Base-by-base conservation (phyloP, 1,139 yeast species). In the Blastobotrys petasosporus region DNA sequence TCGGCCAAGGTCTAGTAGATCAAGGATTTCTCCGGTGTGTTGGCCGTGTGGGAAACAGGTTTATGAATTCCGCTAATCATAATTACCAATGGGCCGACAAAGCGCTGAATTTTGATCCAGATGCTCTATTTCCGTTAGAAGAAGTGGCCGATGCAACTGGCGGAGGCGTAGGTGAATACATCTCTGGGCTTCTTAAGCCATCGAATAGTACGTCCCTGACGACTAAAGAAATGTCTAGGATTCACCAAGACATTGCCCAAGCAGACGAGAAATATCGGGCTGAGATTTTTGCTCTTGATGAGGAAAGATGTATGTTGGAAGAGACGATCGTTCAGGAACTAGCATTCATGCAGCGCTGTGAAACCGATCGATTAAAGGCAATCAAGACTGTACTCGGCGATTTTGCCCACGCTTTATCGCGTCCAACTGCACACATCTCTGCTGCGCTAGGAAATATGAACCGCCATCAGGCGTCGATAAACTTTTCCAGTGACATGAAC, bases 1-100 rank as follows among this genome's bases (percentile, higher is more conserved):
- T 84, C 61, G 94, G 94, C 17, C 92, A 83, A 63, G 86, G 80
- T 53, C 70, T 85, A 51, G 65, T 85, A 13, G 72, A 75, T 43
- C 61, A 72, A 44, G 88, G 85, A 0, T 82, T 79, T 52, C 62
- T 85, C 29, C 73, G 80, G 54, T 70, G 79, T 33, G 75, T 85
- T 39, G 82, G 82, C 1, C 65, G 62, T 42, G 67, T 67, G 31
- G 70, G 72, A 11, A 74, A 69, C 42, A 73, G 76, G 50, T 85
- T 85, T 62, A 82, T 81, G 29, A 83, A 82, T 62, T 79, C 88
- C 2, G 75, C 84, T 2, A 80, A 79, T 46, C 79, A 79, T 54
- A 74, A 69, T 55, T 85, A 84, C 60, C 94, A 85, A 63, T 85
- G 94, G 94, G 82, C 77, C 56, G 78, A 78, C 1, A 59, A 69